These are phyloP conservation scores for Lithospermum erythrorhizon DNA, from an alignment of 257 asterid species.

Conservation along the genomic window DNA sequence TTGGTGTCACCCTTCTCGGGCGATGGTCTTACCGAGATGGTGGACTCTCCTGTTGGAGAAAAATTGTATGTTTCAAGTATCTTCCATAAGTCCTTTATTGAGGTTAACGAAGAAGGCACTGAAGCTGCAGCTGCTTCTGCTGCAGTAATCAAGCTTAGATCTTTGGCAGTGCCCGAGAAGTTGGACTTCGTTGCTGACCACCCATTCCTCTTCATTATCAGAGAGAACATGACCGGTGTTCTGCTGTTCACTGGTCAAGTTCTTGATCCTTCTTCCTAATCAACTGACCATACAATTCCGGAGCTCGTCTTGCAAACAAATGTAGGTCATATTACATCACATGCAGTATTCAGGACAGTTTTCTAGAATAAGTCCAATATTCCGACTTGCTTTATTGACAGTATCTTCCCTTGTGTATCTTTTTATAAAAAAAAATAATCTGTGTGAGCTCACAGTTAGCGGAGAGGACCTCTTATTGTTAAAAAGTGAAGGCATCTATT, in stretches of 20 bases:
- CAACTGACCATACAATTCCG: background rate
- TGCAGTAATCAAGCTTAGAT: conserved; percentile 12
- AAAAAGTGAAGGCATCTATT: too few species aligned
- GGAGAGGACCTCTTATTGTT: too few species aligned
- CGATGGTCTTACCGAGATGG: conserved; percentile 35
- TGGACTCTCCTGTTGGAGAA: conserved; percentile 20
- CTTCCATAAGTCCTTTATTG: conserved; percentile 42
- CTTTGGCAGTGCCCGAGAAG: conserved; percentile 6
- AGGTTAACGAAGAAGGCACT: conserved; percentile 55
- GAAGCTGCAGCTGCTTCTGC: conserved; percentile 52
- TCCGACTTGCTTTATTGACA: too few species aligned
- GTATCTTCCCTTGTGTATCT: too few species aligned
- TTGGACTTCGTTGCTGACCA: conserved; percentile 49
- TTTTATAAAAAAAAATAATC: too few species aligned
- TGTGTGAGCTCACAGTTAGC: too few species aligned
- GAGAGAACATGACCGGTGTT: conserved; percentile 40
- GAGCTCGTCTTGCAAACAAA: too few species aligned
- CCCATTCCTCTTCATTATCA: conserved; percentile 34
- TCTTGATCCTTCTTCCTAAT: conserved; percentile 25
- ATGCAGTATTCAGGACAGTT: too few species aligned
- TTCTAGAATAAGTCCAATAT: too few species aligned
- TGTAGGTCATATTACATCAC: too few species aligned
- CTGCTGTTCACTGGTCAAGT: conserved; percentile 39
- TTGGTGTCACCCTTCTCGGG: conserved; percentile 24
- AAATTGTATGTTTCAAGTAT: conserved; percentile 24